Percentiles rank a stretch among this genome's conserved stretches.
These are phyloP conservation scores for Aspergillus asperescens DNA, from an alignment of 495 filamentous ascomycete species.

Conservation along the genomic window DNA sequence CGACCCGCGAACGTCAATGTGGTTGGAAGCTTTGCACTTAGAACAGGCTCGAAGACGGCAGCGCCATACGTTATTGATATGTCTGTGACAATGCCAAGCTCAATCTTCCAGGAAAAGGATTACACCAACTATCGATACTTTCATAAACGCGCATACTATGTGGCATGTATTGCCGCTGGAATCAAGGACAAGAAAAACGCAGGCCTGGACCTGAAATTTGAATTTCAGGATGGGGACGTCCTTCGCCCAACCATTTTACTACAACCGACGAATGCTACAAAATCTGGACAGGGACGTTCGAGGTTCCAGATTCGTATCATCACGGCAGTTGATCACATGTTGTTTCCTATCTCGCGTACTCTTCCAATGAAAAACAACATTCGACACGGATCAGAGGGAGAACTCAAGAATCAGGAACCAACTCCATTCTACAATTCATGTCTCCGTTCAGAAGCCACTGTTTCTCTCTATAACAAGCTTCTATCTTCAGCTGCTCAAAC, in stretches of 20 bases:
- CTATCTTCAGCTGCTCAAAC: slow-evolving; percentile 59
- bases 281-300: slow-evolving; percentile 25
- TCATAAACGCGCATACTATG: slow-evolving; percentile 87
- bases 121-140: slow-evolving; percentile 91
- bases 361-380: slow-evolving; percentile 66
- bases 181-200: slow-evolving; percentile 53
- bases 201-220: slow-evolving; percentile 56
- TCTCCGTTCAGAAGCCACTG: slow-evolving; percentile 68
- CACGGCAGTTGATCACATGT: slow-evolving; percentile 56
- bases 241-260: slow-evolving; percentile 69
- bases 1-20: slow-evolving; percentile 78
- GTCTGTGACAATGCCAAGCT: slow-evolving; percentile 74
- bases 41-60: slow-evolving; percentile 60
- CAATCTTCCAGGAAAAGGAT: slow-evolving; percentile 88
- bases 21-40: slow-evolving; percentile 78
- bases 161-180: slow-evolving; percentile 69
- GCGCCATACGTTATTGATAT: slow-evolving; percentile 64
- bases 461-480: slow-evolving; percentile 65
- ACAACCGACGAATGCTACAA: slow-evolving; percentile 30
- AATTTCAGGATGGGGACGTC: slow-evolving; percentile 67
- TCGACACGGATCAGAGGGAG: slow-evolving; percentile 42
- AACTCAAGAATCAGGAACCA: slow-evolving; percentile 35
- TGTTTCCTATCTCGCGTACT: slow-evolving; percentile 66
- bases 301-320: slow-evolving; percentile 71
- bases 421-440: slow-evolving; percentile 90